Base-by-base conservation (phyloP, 331 rosid species). In the Acacia concinna region DNA sequence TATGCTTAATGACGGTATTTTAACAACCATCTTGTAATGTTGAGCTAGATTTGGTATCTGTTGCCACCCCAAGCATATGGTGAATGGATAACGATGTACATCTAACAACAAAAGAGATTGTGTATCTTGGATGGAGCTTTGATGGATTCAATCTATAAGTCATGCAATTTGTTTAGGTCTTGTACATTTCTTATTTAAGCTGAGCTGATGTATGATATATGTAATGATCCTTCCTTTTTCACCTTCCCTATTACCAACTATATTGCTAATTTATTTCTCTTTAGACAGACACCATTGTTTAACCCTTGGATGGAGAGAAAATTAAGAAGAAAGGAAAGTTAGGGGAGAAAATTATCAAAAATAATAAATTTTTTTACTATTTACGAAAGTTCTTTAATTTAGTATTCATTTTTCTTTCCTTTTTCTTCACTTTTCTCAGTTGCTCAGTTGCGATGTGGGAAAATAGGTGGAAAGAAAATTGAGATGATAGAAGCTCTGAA, bases 121-220 rank as follows among this genome's bases (percentile, higher is more conserved):
- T 30, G 40, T 54, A 21, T 34, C 30, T 40, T 13, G 52, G 76
- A 72, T 69, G 56, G 54, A 73, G 40, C 56, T 13, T 13, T 38
- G 40, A 69, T 30, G 44, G 72, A 75, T 65, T 81, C 72, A 23
- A 59, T 20, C 15, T 4, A 38, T 40, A 14, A 41, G 28, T 43
- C 43, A 69, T 75, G 66, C 54, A 72, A 71, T 81, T 80, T 65
- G 23, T 37, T 64, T 83, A 73, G 70, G 34, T 78, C 69, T 28
- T 87, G 84, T 83, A 74, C 79, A 78, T 82, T 73, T 78, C 35
- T 71, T 63, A 75, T 76, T 74, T 67, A 72, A 57, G 60, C 51
- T 76, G 52, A 64, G 67, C 64, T 73, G 51, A 37, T 85, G 78
- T 79, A 82, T 75, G 37, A 59, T 82, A 57, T 79, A 60, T 54